phyloP scores from a whole-genome alignment of 2,329 filamentous ascomycete species.

The Scytalidium sp. region DNA sequence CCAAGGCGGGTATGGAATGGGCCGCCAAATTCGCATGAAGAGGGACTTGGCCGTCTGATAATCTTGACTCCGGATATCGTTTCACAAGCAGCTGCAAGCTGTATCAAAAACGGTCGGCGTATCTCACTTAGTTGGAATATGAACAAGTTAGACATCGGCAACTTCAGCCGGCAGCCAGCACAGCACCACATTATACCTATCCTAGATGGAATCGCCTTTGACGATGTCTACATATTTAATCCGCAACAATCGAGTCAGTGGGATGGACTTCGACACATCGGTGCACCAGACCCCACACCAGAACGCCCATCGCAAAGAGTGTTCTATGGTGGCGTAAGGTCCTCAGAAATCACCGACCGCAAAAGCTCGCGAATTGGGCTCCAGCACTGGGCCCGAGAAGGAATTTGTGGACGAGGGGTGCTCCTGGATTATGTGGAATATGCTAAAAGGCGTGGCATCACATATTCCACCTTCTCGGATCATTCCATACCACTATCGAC shows the following conservation, averaged over 20 bases:
- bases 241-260: slow-evolving; percentile 21
- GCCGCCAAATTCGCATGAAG: neutral
- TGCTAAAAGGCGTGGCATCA: slow-evolving; percentile 16
- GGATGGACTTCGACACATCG: slow-evolving; percentile 47
- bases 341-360: slow-evolving; percentile 2
- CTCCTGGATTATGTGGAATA: slow-evolving; percentile 1
- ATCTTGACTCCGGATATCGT: slow-evolving; percentile 49
- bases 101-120: slow-evolving; percentile 48
- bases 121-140: slow-evolving; percentile 52
- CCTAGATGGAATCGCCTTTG: slow-evolving; percentile 42
- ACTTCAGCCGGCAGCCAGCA: slow-evolving; percentile 46
- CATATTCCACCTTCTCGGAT: neutral
- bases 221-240: slow-evolving; percentile 37
- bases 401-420: slow-evolving; percentile 17
- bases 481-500: slow-evolving; percentile 31
- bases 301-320: neutral
- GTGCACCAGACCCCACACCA: neutral
- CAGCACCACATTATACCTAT: slow-evolving; percentile 46
- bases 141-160: slow-evolving; percentile 50
- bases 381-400: slow-evolving; percentile 43
- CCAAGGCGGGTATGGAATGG: neutral
- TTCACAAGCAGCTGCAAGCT: slow-evolving; percentile 40
- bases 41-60: slow-evolving; percentile 28
- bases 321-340: neutral
- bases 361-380: slow-evolving; percentile 30